Conservation (phyloP, 2,329 filamentous ascomycete species). For the Apiospora sp. region DNA sequence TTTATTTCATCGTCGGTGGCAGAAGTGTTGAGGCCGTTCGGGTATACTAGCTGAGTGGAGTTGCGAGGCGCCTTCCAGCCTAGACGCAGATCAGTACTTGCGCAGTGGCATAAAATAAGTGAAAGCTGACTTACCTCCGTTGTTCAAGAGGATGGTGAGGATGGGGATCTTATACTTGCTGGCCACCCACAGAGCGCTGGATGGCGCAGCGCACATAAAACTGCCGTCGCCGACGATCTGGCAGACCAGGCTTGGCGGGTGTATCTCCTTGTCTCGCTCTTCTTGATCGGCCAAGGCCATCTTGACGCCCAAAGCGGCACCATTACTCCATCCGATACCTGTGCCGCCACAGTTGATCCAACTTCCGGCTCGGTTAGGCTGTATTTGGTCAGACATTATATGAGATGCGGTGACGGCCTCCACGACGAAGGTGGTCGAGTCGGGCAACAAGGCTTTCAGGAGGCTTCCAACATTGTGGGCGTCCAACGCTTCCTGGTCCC, state of each 20-base stretch:
- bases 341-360: conserved; percentile 86
- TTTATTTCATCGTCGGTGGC: conserved; percentile 38
- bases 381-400: conserved; percentile 75
- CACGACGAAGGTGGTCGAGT: conserved; percentile 73
- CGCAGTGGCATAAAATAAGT: no score
- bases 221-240: conserved; percentile 60
- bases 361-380: conserved; percentile 70
- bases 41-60: conserved; percentile 37
- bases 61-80: conserved; percentile 40
- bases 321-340: conserved; percentile 82
- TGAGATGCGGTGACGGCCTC: conserved; percentile 79
- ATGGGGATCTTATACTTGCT: conserved; percentile 56
- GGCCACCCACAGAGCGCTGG: conserved; percentile 58
- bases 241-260: conserved; percentile 51
- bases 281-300: conserved; percentile 72
- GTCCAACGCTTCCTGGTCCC: conserved; percentile 34
- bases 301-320: conserved; percentile 78
- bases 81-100: background rate
- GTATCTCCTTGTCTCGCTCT: conserved; percentile 53
- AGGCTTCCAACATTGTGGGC: conserved; percentile 36
- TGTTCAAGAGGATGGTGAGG: conserved; percentile 58
- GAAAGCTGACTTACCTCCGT: conserved; percentile 51
- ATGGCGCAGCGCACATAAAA: conserved; percentile 57
- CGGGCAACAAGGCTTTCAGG: conserved; percentile 33
- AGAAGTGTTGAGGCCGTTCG: conserved; percentile 32